Evolutionary conservation across 352 stramenopile species (phyloP).

Genomic region (Stramenopiles sp.): DNA sequence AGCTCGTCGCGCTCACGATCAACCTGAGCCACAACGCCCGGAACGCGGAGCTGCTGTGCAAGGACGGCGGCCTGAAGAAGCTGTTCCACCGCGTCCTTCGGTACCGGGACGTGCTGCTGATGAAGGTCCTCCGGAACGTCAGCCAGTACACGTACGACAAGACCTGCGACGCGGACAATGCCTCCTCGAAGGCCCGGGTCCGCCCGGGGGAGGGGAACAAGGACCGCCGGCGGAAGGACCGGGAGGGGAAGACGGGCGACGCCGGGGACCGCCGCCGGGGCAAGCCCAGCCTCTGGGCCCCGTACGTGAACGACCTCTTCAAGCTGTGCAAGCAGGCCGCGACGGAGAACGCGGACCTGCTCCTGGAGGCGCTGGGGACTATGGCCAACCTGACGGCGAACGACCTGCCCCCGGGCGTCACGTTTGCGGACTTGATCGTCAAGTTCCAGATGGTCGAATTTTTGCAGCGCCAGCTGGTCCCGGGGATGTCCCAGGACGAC

Average conservation of each 20-base stretch:
- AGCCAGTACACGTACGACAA: slow-evolving; percentile 16
- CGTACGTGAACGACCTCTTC: slow-evolving; percentile 60
- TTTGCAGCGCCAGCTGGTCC: slow-evolving; percentile 67
- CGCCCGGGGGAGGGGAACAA: neutral
- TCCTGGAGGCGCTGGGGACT: slow-evolving; percentile 73
- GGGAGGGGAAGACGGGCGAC: slow-evolving; percentile 31
- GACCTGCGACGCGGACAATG: neutral
- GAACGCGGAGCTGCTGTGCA: slow-evolving; percentile 68
- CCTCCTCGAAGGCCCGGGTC: neutral
- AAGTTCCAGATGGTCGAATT: slow-evolving; percentile 66
- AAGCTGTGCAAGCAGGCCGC: slow-evolving; percentile 39
- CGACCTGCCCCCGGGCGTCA: slow-evolving; percentile 58
- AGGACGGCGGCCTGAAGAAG: slow-evolving; percentile 57
- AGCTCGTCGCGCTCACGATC: slow-evolving; percentile 72
- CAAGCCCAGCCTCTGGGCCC: slow-evolving; percentile 52
- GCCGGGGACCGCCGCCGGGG: slow-evolving; percentile 64
- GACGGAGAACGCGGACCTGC: slow-evolving; percentile 69
- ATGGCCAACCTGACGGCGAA: slow-evolving; percentile 68
- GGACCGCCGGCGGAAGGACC: slow-evolving; percentile 13
- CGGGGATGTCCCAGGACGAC: slow-evolving; percentile 68
- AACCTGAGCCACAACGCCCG: slow-evolving; percentile 71
- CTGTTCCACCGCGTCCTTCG: slow-evolving; percentile 62
- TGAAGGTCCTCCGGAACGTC: slow-evolving; percentile 52
- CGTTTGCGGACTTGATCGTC: slow-evolving; percentile 61
- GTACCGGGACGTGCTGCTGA: slow-evolving; percentile 64